Evolutionary conservation across 108 stramenopile species (phyloP).

Genomic region (Cyclotella atomus): DNA sequence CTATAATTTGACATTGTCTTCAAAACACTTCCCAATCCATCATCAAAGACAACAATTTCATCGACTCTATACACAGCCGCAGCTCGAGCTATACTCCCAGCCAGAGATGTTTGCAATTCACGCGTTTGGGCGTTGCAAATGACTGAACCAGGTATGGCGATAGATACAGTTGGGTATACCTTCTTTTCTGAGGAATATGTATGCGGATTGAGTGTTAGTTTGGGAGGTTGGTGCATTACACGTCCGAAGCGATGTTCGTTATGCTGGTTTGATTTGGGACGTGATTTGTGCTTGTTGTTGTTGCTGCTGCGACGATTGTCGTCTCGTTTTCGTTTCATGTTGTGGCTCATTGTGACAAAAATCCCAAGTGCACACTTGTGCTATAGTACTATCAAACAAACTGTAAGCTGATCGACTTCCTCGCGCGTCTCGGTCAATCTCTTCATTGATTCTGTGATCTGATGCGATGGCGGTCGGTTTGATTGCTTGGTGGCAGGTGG

Average conservation of each 20-base stretch:
- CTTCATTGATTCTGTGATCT: too few relatives aligned
- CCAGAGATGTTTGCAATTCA: conserved; percentile 91
- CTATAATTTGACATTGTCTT: conserved; percentile 42
- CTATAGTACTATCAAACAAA: too few relatives aligned
- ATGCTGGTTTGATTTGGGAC: neutral
- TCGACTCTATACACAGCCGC: conserved; percentile 96
- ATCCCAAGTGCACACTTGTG: too few relatives aligned
- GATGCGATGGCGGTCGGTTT: too few relatives aligned
- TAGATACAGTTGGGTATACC: conserved; percentile 87
- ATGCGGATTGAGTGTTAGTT: conserved; percentile 50
- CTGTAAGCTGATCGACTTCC: too few relatives aligned
- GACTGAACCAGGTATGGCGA: conserved; percentile 92
- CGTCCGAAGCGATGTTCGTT: conserved; percentile 77
- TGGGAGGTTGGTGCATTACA: conserved; percentile 86
- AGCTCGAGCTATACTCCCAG: conserved; percentile 95
- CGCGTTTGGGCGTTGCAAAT: conserved; percentile 93
- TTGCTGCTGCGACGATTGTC: neutral
- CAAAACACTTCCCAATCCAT: conserved; percentile 61
- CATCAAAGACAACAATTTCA: conserved; percentile 96
- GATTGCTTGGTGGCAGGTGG: too few relatives aligned
- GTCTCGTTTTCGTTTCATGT: conserved; percentile 10
- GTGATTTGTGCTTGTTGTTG: neutral
- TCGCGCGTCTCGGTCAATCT: too few relatives aligned
- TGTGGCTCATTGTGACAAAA: neutral
- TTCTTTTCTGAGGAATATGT: conserved; percentile 25